Conservation (phyloP, 2,329 filamentous ascomycete species). For the Colletotrichum filicis region DNA sequence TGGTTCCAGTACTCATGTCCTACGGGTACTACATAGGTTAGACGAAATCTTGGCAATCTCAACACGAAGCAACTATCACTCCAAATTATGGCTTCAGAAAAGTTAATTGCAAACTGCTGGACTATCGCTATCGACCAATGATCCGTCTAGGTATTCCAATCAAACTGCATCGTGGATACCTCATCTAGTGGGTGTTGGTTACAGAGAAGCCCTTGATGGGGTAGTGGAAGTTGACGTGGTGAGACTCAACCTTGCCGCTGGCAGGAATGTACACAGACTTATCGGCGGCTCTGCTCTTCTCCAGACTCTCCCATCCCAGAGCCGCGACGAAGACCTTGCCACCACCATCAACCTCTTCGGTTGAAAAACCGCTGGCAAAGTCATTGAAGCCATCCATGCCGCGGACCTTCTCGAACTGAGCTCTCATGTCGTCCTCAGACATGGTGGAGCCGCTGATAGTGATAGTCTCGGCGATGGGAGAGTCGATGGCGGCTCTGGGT, state of each 20-base stretch:
- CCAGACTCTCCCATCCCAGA: constrained; percentile 25
- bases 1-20: neutral
- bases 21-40: neutral
- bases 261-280: constrained; percentile 24
- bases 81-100: neutral
- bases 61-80: neutral
- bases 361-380: constrained; percentile 16
- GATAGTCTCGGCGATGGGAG: constrained; percentile 26
- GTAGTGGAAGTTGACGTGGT: constrained; percentile 30
- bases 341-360: constrained; percentile 1
- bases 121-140: neutral
- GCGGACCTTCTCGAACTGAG: constrained; percentile 18
- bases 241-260: constrained; percentile 11
- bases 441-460: constrained; percentile 10
- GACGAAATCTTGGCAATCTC: neutral
- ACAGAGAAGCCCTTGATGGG: constrained; percentile 29
- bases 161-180: neutral
- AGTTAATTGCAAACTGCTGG: neutral
- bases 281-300: constrained; percentile 25
- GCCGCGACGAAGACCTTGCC: constrained; percentile 27
- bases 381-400: constrained; percentile 18
- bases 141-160: neutral
- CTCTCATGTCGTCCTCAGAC: constrained; percentile 22
- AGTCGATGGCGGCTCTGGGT: constrained; percentile 27
- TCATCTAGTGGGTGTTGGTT: constrained; percentile 22